Percentiles rank a stretch among this genome's conserved stretches.
Conservation (phyloP, 2,329 filamentous ascomycete species). For the Hypoxylon sp. region DNA sequence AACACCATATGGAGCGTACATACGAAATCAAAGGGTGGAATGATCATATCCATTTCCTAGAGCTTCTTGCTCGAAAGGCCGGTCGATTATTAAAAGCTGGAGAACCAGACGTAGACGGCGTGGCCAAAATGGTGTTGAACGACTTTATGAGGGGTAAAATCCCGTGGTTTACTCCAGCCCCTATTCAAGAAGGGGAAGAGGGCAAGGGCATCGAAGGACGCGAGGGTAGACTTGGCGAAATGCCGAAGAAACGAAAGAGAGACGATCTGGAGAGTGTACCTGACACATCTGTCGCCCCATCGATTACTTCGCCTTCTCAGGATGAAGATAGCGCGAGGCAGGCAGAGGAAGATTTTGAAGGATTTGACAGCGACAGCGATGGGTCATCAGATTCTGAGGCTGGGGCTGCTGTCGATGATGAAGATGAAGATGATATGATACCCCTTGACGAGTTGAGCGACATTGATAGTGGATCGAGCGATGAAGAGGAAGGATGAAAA, state of each 20-base stretch:
- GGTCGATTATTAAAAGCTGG: slow-evolving; percentile 90
- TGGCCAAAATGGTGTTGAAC: slow-evolving; percentile 96
- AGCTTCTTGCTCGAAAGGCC: slow-evolving; percentile 87
- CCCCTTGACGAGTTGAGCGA: slow-evolving; percentile 58
- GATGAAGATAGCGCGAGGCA: slow-evolving; percentile 47
- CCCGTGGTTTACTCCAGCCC: slow-evolving; percentile 93
- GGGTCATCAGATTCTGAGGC: slow-evolving; percentile 47
- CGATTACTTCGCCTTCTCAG: slow-evolving; percentile 49
- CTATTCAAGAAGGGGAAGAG: slow-evolving; percentile 69
- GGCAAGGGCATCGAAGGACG: slow-evolving; percentile 75
- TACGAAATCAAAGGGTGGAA: slow-evolving; percentile 89
- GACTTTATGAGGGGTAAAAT: slow-evolving; percentile 97
- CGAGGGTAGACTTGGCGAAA: slow-evolving; percentile 86
- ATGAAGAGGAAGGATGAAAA: slow-evolving; percentile 56
- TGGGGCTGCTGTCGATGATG: slow-evolving; percentile 55
- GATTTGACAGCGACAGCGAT: slow-evolving; percentile 64
- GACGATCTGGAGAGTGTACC: slow-evolving; percentile 63
- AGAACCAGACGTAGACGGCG: slow-evolving; percentile 94
- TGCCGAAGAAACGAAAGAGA: slow-evolving; percentile 83
- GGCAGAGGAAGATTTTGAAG: slow-evolving; percentile 63
- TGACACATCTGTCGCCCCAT: slow-evolving; percentile 54
- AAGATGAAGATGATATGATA: slow-evolving; percentile 67
- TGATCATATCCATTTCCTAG: slow-evolving; percentile 85
- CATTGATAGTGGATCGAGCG: slow-evolving; percentile 52
- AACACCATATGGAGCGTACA: slow-evolving; percentile 90